These are phyloP conservation scores for Starmerella ratchasimensis DNA, from an alignment of 805 yeast genomes.

Conservation along the genomic window DNA sequence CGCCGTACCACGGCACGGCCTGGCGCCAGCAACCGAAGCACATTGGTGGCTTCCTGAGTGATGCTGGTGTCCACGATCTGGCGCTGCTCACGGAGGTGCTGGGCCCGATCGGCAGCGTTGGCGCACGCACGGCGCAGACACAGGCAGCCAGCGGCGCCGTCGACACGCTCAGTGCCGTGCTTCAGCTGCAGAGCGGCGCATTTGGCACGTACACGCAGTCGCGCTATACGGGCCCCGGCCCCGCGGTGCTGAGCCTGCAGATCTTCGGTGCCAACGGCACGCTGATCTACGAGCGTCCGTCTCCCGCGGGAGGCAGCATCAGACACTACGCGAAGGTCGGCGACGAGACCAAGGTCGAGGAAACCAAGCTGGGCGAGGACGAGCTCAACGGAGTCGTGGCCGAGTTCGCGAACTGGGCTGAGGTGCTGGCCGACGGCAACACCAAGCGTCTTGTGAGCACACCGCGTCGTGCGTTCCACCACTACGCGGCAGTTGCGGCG, in stretches of 20 bases:
- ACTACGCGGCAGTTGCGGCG: conserved; percentile 80
- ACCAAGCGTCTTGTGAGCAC: conserved; percentile 42
- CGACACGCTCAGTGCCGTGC: conserved; percentile 63
- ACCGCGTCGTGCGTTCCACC: conserved; percentile 82
- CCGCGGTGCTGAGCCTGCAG: conserved; percentile 49
- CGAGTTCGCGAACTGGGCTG: conserved; percentile 42
- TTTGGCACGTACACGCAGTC: conserved; percentile 83
- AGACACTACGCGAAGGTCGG: conserved; percentile 21
- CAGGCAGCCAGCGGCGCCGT: conserved; percentile 67
- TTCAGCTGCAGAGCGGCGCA: conserved; percentile 35
- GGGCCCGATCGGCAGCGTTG: conserved; percentile 56
- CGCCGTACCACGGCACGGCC: conserved; percentile 43
- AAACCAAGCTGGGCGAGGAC: conserved; percentile 22
- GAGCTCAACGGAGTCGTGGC: conserved; percentile 42
- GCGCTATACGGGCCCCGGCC: conserved; percentile 72
- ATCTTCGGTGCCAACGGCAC: conserved; percentile 76
- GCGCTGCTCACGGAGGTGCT: conserved; percentile 72
- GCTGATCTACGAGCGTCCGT: conserved; percentile 50
- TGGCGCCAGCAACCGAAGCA: conserved; percentile 91
- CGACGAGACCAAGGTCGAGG: conserved; percentile 23
- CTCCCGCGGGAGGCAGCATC: conserved; percentile 25
- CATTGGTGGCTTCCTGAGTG: conserved; percentile 82
- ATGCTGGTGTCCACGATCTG: conserved; percentile 94
- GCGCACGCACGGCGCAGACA: conserved; percentile 67
- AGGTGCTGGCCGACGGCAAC: conserved; percentile 50